These are phyloP conservation scores for Beauveria sp. DNA, from an alignment of 2,329 filamentous ascomycete genomes.

Conservation along the genomic window DNA sequence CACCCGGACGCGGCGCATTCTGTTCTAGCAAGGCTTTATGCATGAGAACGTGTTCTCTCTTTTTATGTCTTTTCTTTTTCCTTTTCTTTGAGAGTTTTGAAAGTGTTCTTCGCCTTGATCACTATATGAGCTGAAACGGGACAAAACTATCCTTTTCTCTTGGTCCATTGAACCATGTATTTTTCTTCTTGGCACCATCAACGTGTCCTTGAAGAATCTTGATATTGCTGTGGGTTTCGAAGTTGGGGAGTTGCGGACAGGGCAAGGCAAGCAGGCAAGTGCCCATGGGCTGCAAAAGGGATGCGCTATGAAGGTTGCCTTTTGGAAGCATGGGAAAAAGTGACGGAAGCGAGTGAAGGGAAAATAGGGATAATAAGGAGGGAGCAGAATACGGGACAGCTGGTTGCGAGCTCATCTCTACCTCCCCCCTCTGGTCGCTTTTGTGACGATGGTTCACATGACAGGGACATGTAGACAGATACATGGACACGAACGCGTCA, in stretches of 20 bases:
- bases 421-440: not conserved
- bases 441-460: not conserved
- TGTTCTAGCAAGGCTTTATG: not conserved
- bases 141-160: slow-evolving; percentile 7
- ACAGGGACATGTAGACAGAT: not conserved
- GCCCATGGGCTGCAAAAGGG: not conserved
- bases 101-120: slow-evolving; percentile 6
- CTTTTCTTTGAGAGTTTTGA: slow-evolving; percentile 1
- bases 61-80: not conserved
- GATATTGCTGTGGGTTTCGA: not conserved
- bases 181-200: not conserved
- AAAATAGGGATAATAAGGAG: not conserved
- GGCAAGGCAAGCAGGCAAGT: slow-evolving; percentile 2
- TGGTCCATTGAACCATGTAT: not conserved
- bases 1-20: not conserved
- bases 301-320: not conserved
- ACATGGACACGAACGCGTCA: not conserved
- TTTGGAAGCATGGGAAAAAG: not conserved
- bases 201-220: not conserved
- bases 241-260: not conserved
- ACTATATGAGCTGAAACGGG: slow-evolving; percentile 2
- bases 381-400: not conserved
- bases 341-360: not conserved
- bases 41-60: not conserved
- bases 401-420: not conserved